Percentiles rank a stretch among this genome's conserved stretches.
Evolutionary conservation across 169 alveolate genomes (phyloP).

Genomic region (Plasmodium vinckei): DNA sequence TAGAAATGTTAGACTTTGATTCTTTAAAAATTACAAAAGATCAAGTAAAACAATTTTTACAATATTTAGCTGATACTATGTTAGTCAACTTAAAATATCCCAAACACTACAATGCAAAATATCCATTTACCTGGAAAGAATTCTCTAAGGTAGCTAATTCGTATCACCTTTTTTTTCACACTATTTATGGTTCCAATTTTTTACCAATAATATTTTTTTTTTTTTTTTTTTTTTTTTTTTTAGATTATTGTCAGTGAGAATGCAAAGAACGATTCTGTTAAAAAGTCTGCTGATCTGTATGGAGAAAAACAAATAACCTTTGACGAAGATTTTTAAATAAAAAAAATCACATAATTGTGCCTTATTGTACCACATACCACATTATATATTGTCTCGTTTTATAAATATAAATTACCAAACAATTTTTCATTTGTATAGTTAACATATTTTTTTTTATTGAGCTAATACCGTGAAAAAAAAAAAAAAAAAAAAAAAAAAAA

Average conservation of each 20-base stretch:
- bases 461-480: too few species aligned
- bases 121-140: slow-evolving; percentile 80
- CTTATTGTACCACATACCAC: too few species aligned
- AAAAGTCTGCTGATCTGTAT: slow-evolving; percentile 50
- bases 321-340: slow-evolving; percentile 74
- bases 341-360: too few species aligned
- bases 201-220: neutral
- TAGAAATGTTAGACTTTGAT: slow-evolving; percentile 75
- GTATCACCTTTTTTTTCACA: neutral
- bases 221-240: slow-evolving; percentile 10
- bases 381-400: too few species aligned
- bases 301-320: slow-evolving; percentile 71
- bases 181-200: neutral
- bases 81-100: slow-evolving; percentile 78
- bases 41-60: slow-evolving; percentile 77
- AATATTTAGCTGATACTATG: slow-evolving; percentile 79
- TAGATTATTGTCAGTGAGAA: slow-evolving; percentile 39
- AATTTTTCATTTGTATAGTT: too few species aligned
- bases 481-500: too few species aligned
- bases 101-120: slow-evolving; percentile 76
- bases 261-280: slow-evolving; percentile 30
- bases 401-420: too few species aligned
- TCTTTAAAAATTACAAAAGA: slow-evolving; percentile 77
- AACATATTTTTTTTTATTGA: too few species aligned
- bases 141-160: slow-evolving; percentile 25